These are phyloP conservation scores for Dothistroma septosporum DNA, from an alignment of 2,329 filamentous ascomycete genomes.

Conservation along the genomic window DNA sequence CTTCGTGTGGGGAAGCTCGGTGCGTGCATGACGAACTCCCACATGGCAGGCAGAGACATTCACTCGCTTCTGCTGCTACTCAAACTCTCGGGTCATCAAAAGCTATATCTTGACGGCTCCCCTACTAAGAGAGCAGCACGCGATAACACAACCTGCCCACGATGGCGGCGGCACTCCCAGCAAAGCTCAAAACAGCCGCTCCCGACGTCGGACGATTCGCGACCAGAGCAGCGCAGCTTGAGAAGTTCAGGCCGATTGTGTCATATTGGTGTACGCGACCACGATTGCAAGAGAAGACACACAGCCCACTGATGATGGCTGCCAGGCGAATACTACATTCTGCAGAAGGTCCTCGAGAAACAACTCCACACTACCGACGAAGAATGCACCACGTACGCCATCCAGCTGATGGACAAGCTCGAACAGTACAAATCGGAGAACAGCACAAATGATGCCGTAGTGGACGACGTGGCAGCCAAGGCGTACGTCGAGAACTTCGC, in stretches of 20 bases:
- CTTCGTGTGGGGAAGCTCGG: background rate
- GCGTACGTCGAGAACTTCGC: conserved; percentile 95
- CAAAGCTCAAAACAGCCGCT: conserved; percentile 60
- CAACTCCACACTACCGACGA: conserved; percentile 73
- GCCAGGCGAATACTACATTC: conserved; percentile 81
- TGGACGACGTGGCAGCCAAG: conserved; percentile 79
- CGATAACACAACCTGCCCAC: background rate
- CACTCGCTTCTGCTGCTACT: background rate
- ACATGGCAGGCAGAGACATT: conserved; percentile 6
- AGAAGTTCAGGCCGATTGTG: conserved; percentile 78
- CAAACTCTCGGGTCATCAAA: background rate
- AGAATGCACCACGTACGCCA: conserved; percentile 77
- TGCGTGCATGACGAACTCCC: background rate
- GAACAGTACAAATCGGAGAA: conserved; percentile 75
- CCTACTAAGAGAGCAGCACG: background rate
- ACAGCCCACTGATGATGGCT: conserved; percentile 15
- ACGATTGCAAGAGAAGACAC: background rate
- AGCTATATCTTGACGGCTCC: background rate
- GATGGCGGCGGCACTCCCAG: conserved; percentile 71
- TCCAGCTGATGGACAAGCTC: conserved; percentile 81
- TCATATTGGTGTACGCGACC: conserved; percentile 83
- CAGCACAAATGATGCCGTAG: conserved; percentile 73
- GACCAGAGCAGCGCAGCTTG: conserved; percentile 76
- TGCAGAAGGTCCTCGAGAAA: conserved; percentile 83
- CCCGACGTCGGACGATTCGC: conserved; percentile 83